Base-by-base conservation (phyloP, 139 green algal genomes). In the Closterium sp. region DNA sequence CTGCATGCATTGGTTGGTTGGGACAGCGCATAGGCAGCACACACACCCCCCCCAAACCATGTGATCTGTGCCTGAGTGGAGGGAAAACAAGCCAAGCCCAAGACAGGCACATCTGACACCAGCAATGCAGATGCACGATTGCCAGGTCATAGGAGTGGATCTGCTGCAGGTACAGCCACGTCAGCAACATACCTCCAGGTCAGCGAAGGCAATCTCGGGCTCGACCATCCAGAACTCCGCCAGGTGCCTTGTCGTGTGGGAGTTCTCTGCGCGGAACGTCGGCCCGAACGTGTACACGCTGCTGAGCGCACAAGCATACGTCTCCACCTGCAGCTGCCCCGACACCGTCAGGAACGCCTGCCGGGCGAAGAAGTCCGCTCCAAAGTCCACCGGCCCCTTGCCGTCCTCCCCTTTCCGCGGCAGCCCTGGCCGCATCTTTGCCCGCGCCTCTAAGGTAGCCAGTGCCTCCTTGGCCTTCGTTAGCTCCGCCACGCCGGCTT, bases 151-250 rank as follows among this genome's bases (percentile, higher is more conserved):
- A n/a, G n/a, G n/a, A n/a, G n/a, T n/a, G n/a, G n/a, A 42, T 6
- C 34, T 42, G 34, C 34, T 42, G 34, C 34, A 42, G 9, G 34
- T 42, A 42, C 34, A 42, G 34, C 6, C 34, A 42, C 34, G 4
- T 42, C 29, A 91, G 7, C 22, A 90, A 31, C 89, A 17, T 70
- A 94, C 92, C 91, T 94, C 24, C 42, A 98, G 91, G 91, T 97
- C 95, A 30, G 95, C 95, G 90, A 98, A 98, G 4, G 97, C 96
- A 62, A 98, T 95, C 95, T 98, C 97, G 22, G 97, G 97, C 94
- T 98, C 97, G 45, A 98, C 96, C 97, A 98, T 98, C 97, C 97
- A 98, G 91, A 98, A 98, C 95, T 98, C 97, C 4, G 97, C 97
- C 31, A 98, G 94, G 95, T 98, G 97, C 24, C 97, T 93, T 10